Conservation (phyloP, 2,329 filamentous ascomycete genomes). For the Cytospora piceae region DNA sequence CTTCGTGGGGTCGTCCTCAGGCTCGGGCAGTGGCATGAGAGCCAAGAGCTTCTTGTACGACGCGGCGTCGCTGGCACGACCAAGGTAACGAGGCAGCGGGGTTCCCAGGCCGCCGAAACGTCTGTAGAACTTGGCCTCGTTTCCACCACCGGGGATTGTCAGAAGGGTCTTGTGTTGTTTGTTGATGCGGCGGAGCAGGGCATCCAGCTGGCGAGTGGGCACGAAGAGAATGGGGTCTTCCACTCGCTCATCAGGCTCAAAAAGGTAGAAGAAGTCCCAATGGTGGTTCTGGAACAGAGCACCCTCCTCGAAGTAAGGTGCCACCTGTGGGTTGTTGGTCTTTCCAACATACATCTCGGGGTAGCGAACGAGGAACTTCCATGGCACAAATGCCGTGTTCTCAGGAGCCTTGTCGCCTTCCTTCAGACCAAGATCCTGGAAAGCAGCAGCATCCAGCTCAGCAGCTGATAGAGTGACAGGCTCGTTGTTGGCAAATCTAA, state of each 20-base stretch:
- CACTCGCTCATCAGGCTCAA: conserved; percentile 51
- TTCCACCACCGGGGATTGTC: conserved; percentile 58
- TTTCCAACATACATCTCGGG: conserved; percentile 62
- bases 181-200: conserved; percentile 69
- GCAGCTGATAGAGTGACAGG: conserved; percentile 1
- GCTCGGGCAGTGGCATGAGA: conserved; percentile 42
- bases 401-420: conserved; percentile 36
- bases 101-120: conserved; percentile 63
- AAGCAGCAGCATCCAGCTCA: conserved; percentile 14
- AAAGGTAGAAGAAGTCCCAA: conserved; percentile 80
- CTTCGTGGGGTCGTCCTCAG: conserved; percentile 41
- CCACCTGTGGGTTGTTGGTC: conserved; percentile 52
- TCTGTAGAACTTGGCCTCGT: conserved; percentile 60
- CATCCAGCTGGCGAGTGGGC: conserved; percentile 65
- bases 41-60: conserved; percentile 38
- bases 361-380: conserved; percentile 60
- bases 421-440: conserved; percentile 30
- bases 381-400: conserved; percentile 50
- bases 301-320: conserved; percentile 58
- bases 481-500: not conserved
- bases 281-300: conserved; percentile 59
- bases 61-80: conserved; percentile 53
- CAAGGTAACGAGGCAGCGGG: conserved; percentile 70
- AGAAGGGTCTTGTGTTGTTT: conserved; percentile 56
- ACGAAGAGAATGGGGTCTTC: conserved; percentile 68